phyloP scores from a whole-genome alignment of 2,329 filamentous ascomycete genomes.

The Ceratocystiopsis minuta region DNA sequence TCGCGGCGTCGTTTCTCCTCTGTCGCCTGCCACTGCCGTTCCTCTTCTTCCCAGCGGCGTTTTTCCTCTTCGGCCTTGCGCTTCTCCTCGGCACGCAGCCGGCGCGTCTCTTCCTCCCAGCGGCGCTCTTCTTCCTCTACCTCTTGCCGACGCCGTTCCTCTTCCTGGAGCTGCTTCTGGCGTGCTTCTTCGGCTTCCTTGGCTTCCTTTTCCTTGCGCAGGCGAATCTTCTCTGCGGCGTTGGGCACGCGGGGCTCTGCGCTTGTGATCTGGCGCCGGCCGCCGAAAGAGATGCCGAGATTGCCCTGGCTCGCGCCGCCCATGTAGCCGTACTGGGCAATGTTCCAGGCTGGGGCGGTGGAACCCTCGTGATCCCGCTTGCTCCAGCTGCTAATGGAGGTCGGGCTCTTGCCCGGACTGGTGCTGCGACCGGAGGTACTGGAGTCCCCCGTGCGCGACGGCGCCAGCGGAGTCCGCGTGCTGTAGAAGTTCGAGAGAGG shows the following conservation, averaged over 20 bases:
- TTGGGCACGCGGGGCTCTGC: slow-evolving; percentile 63
- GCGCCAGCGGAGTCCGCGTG: slow-evolving; percentile 18
- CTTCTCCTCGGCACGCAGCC: slow-evolving; percentile 40
- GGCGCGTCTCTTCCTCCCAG: slow-evolving; percentile 48
- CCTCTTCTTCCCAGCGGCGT: slow-evolving; percentile 47
- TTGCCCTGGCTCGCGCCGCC: slow-evolving; percentile 93
- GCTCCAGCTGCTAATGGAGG: slow-evolving; percentile 74
- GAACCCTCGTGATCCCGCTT: slow-evolving; percentile 62
- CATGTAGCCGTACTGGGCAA: slow-evolving; percentile 96
- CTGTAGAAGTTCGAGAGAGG: slow-evolving; percentile 27
- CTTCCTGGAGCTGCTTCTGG: slow-evolving; percentile 37
- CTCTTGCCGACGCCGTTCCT: slow-evolving; percentile 27
- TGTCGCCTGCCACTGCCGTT: slow-evolving; percentile 51
- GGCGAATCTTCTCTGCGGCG: slow-evolving; percentile 67
- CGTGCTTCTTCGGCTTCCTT: slow-evolving; percentile 47
- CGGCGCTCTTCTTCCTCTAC: slow-evolving; percentile 43
- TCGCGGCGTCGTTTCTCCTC: slow-evolving; percentile 48
- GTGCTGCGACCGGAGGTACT: slow-evolving; percentile 44
- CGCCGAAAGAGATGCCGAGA: slow-evolving; percentile 82
- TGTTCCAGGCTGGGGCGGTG: slow-evolving; percentile 91
- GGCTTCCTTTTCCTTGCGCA: slow-evolving; percentile 34
- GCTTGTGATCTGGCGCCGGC: slow-evolving; percentile 78
- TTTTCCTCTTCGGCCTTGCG: slow-evolving; percentile 39
- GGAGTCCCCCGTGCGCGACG: slow-evolving; percentile 35
- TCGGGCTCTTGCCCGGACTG: slow-evolving; percentile 33